phyloP scores from a whole-genome alignment of 2,329 filamentous ascomycete species.

The Grosmannia serpens region DNA sequence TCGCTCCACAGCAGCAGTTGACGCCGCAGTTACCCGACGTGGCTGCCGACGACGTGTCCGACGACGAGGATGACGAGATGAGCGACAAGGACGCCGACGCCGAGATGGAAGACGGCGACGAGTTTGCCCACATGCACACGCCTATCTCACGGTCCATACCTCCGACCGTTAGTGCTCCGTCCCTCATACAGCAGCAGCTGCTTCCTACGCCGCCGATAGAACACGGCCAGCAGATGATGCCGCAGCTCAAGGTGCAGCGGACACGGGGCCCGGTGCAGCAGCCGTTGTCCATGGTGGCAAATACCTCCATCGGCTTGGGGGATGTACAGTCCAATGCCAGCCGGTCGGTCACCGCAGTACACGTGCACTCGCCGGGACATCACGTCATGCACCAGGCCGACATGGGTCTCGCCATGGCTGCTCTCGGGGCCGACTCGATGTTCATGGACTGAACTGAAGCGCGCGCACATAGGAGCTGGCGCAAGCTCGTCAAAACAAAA shows the following conservation, averaged over 20 bases:
- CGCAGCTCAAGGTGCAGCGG: conserved; percentile 3
- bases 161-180: background rate
- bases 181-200: conserved; percentile 18
- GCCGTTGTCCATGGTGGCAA: conserved; percentile 12
- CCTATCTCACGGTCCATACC: conserved; percentile 17
- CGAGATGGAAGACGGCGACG: conserved; percentile 49
- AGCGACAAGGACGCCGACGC: conserved; percentile 31
- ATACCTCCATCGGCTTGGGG: conserved; percentile 7
- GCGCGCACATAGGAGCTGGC: background rate
- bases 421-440: conserved; percentile 35
- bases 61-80: conserved; percentile 25
- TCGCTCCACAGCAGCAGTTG: conserved; percentile 9
- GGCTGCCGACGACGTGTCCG: background rate
- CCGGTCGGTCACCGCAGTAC: conserved; percentile 23
- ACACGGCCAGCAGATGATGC: conserved; percentile 1
- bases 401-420: conserved; percentile 33
- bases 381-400: conserved; percentile 19
- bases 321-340: background rate
- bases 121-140: conserved; percentile 37
- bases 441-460: conserved; percentile 42
- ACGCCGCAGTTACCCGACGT: conserved; percentile 4
- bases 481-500: background rate
- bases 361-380: conserved; percentile 14
- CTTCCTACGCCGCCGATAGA: conserved; percentile 15
- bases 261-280: conserved; percentile 25